phyloP scores from a whole-genome alignment of 2,329 filamentous ascomycete genomes.

The Scytalidium sp. region DNA sequence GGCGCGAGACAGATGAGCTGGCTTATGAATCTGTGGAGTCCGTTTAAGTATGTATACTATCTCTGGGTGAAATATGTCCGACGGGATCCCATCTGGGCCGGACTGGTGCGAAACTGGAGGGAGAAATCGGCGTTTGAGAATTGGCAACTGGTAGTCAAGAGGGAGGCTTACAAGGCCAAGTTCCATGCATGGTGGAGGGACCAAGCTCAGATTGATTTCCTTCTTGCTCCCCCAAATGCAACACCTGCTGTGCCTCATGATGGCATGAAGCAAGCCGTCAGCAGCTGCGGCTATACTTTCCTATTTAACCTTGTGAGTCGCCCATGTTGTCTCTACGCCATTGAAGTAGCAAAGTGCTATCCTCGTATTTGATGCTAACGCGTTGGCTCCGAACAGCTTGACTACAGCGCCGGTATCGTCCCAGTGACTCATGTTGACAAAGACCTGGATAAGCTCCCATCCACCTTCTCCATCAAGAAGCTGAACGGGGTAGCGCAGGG shows the following conservation, averaged over 20 bases:
- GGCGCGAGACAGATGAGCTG: conserved; percentile 73
- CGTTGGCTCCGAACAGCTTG: conserved; percentile 51
- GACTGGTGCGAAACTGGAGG: conserved; percentile 69
- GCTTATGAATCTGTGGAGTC: conserved; percentile 69
- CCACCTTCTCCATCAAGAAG: conserved; percentile 55
- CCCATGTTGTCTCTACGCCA: neutral
- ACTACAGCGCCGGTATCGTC: conserved; percentile 80
- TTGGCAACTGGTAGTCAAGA: conserved; percentile 74
- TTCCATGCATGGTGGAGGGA: conserved; percentile 91
- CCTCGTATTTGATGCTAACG: neutral
- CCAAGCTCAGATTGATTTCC: conserved; percentile 66
- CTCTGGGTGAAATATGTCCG: conserved; percentile 84
- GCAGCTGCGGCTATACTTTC: conserved; percentile 90
- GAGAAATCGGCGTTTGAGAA: conserved; percentile 73
- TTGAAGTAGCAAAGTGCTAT: too few species aligned
- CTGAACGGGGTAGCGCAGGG: conserved; percentile 79
- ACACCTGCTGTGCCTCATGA: conserved; percentile 85
- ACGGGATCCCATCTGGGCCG: conserved; percentile 74
- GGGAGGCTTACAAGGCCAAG: conserved; percentile 72
- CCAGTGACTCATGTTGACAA: conserved; percentile 84
- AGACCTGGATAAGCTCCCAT: conserved; percentile 61
- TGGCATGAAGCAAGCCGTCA: conserved; percentile 81
- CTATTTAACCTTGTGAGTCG: conserved; percentile 76
- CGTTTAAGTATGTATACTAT: conserved; percentile 82
- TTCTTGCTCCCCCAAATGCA: conserved; percentile 83